Base-by-base conservation (phyloP, 2,329 filamentous ascomycete species). In the Alternaria arborescens region DNA sequence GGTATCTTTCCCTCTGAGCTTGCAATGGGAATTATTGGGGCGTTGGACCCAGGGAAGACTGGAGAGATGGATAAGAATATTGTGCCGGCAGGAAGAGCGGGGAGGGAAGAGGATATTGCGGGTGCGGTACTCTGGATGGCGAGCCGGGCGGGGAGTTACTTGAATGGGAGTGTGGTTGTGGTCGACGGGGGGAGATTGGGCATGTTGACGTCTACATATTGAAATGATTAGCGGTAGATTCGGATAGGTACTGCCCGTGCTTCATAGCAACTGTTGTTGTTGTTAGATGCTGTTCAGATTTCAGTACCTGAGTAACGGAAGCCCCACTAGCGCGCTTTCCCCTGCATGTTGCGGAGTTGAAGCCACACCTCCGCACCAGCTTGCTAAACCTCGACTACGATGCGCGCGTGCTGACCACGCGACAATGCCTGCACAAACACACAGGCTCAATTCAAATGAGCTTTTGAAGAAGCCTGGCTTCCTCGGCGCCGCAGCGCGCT, bases 91-190 rank as follows among this genome's bases (percentile, higher is more conserved):
- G 84, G 84, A 41, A 81, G 89, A 46, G 82, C 85, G 62, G 89
- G 89, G 1, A 82, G 85, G 41, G 83, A 87, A 59, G 78, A 87
- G 66, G 89, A 91, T 69, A 87, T 92, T 81, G 86, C 84, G 1
- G 88, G 89, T 1, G 81, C 86, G 48, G 83, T 91, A 26, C 73
- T 92, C 52, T 91, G 88, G 79, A 80, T 92, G 71, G 86, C 86
- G 4, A 87, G 86, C 50, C 80, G 84, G 62, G 88, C 88, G 3
- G 89, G 89, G 1, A 86, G 85, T 4, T 91, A 89, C 73, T 80
- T 86, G 67, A 91, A 91, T 74, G 89, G 89, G 3, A 84, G 84
- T 60, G 82, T 88, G 16, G 77, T 90, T 47, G 77, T 90, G 8
- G 81, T 86, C 0, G 89, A 91, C 72, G 89, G 89, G 50, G 89